Conservation (phyloP, 257 asterid species). For the Rhazya stricta region DNA sequence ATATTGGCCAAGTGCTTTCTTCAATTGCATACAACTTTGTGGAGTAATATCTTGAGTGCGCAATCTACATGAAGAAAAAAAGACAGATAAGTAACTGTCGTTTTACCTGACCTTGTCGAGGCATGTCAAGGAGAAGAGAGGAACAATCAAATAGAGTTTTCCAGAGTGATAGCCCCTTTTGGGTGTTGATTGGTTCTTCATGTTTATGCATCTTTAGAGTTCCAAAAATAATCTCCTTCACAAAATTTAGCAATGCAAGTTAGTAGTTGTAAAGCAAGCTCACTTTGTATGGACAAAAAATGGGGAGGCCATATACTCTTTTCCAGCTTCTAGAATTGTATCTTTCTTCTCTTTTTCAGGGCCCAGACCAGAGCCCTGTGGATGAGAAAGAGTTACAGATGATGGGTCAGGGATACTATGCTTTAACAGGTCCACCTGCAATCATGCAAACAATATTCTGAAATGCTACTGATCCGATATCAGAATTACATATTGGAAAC, state of each 20-base stretch:
- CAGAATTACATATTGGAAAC: not conserved
- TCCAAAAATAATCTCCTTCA: not conserved
- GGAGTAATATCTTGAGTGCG: slow-evolving; percentile 52
- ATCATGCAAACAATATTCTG: not conserved
- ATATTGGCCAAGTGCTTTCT: slow-evolving; percentile 47
- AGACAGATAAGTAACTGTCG: slow-evolving; percentile 2
- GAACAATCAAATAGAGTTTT: not conserved
- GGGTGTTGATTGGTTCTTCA: not conserved
- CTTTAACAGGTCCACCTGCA: slow-evolving; percentile 82
- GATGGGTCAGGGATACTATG: slow-evolving; percentile 92
- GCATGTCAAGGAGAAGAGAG: not conserved
- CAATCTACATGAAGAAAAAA: slow-evolving; percentile 38
- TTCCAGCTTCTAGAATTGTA: slow-evolving; percentile 44
- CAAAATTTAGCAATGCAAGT: not conserved
- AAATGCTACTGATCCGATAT: not conserved
- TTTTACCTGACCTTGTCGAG: not conserved
- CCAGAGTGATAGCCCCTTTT: not conserved
- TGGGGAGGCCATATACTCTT: slow-evolving; percentile 70
- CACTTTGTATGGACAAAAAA: slow-evolving; percentile 84
- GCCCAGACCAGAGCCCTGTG: slow-evolving; percentile 42
- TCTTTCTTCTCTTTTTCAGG: slow-evolving; percentile 56
- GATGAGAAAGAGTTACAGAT: slow-evolving; percentile 52
- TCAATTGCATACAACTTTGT: slow-evolving; percentile 34
- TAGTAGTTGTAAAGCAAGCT: slow-evolving; percentile 4
- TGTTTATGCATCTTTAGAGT: not conserved